These are phyloP conservation scores for Globisporangium rhizosaccharum DNA, from an alignment of 352 stramenopile genomes.

Conservation along the genomic window DNA sequence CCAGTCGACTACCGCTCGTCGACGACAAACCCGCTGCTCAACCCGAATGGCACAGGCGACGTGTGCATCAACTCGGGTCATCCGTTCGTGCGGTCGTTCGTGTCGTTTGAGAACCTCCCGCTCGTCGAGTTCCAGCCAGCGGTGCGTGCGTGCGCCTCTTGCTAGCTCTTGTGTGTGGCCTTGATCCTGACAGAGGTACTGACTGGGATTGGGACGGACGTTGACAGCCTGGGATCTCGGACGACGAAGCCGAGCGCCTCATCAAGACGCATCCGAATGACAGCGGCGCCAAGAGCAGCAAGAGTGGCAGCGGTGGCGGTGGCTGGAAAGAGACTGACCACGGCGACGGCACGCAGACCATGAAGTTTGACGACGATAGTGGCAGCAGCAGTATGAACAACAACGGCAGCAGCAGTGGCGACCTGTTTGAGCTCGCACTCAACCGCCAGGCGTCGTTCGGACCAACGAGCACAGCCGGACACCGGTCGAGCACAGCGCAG, in stretches of 20 bases:
- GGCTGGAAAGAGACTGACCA: slow-evolving; percentile 62
- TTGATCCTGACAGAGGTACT: too few relatives aligned
- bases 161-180: background rate
- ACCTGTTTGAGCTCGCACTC: slow-evolving; percentile 82
- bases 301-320: slow-evolving; percentile 14
- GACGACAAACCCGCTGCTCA: slow-evolving; percentile 90
- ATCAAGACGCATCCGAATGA: slow-evolving; percentile 61
- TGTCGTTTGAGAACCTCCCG: slow-evolving; percentile 94
- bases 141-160: slow-evolving; percentile 20
- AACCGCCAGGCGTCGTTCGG: slow-evolving; percentile 76
- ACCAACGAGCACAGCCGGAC: slow-evolving; percentile 23
- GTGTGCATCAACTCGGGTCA: slow-evolving; percentile 92
- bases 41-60: slow-evolving; percentile 82
- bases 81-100: slow-evolving; percentile 92
- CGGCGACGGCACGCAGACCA: slow-evolving; percentile 64
- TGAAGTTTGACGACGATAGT: slow-evolving; percentile 75
- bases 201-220: background rate
- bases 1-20: slow-evolving; percentile 94
- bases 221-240: slow-evolving; percentile 50
- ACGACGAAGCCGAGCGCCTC: slow-evolving; percentile 83
- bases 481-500: slow-evolving; percentile 38
- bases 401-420: slow-evolving; percentile 15
- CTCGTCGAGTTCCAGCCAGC: slow-evolving; percentile 92
- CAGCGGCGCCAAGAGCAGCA: slow-evolving; percentile 15
- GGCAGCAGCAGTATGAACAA: slow-evolving; percentile 26